A percentile compares a stretch with the other conserved stretches of the same genome.
These are phyloP conservation scores for Ascochyta clinopodiicola DNA, from an alignment of 2,329 filamentous ascomycete species.

Conservation along the genomic window DNA sequence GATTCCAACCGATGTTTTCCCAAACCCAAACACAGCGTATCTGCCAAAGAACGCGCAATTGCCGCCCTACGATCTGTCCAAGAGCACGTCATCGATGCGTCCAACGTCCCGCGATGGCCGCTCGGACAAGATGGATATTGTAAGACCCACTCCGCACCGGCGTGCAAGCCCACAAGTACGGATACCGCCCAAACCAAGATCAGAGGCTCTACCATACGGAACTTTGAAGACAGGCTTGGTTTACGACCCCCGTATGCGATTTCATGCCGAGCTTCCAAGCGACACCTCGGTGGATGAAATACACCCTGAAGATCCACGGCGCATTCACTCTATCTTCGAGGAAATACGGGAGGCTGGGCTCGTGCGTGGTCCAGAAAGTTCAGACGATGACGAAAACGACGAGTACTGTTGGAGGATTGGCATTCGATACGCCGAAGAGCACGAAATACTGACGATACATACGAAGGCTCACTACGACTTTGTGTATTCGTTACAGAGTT, in stretches of 20 bases:
- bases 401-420: constrained; percentile 71
- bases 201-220: constrained; percentile 39
- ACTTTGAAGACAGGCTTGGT: constrained; percentile 54
- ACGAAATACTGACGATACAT: constrained; percentile 84
- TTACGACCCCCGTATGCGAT: constrained; percentile 95
- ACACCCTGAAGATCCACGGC: constrained; percentile 91
- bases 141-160: constrained; percentile 18
- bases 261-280: constrained; percentile 77
- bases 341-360: constrained; percentile 83
- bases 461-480: constrained; percentile 78
- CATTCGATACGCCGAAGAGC: constrained; percentile 75
- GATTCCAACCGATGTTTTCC: constrained; percentile 38
- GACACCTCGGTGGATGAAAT: constrained; percentile 66
- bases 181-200: constrained; percentile 44
- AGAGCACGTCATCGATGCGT: constrained; percentile 17
- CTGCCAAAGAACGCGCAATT: constrained; percentile 33
- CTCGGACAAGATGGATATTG: constrained; percentile 35
- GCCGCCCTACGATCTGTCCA: constrained; percentile 34
- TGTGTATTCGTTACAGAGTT: constrained; percentile 66
- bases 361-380: constrained; percentile 66
- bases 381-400: constrained; percentile 54
- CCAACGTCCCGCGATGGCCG: constrained; percentile 14
- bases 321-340: constrained; percentile 92
- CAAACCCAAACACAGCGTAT: constrained; percentile 20
- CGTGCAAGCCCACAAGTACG: constrained; percentile 35